Evolutionary conservation across 2,329 filamentous ascomycete species (phyloP).

Genomic region (Scleromitrula shiraiana): DNA sequence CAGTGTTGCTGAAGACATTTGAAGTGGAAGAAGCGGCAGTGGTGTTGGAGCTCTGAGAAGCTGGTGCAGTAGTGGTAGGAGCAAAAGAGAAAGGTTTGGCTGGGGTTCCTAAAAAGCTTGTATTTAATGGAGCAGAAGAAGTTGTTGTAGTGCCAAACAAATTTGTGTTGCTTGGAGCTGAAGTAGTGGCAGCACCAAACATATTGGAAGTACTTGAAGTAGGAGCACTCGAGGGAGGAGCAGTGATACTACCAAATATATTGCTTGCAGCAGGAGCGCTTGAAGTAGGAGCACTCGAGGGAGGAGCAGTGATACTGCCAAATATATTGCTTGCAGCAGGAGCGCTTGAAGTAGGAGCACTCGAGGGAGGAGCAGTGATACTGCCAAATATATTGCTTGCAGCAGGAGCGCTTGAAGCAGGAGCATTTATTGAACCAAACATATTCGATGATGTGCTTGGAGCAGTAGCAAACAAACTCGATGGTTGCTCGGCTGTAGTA

Average conservation of each 20-base stretch:
- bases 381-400: conserved; percentile 6
- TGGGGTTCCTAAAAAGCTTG: conserved; percentile 1
- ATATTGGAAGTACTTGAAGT: conserved; percentile 4
- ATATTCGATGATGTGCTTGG: too few species aligned
- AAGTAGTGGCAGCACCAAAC: conserved; percentile 4
- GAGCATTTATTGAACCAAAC: conserved; percentile 1
- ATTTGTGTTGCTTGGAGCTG: conserved; percentile 7
- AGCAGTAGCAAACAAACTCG: too few species aligned
- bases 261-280: conserved; percentile 5
- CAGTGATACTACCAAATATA: too few species aligned
- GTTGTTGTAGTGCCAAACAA: conserved; percentile 10
- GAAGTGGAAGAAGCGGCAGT: not conserved
- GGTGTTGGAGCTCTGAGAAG: not conserved
- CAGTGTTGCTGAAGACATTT: not conserved
- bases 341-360: conserved; percentile 4
- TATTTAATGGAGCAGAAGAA: not conserved
- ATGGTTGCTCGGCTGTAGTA: conserved; percentile 5
- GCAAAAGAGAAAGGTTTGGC: too few species aligned
- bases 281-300: conserved; percentile 5
- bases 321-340: conserved; percentile 6
- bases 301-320: too few species aligned
- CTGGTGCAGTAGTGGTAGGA: not conserved
- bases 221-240: conserved; percentile 6
- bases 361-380: conserved; percentile 4
- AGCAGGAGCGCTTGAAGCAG: conserved; percentile 5